Conservation (phyloP, 441 rosid genomes). For the Isatis lusitanica region DNA sequence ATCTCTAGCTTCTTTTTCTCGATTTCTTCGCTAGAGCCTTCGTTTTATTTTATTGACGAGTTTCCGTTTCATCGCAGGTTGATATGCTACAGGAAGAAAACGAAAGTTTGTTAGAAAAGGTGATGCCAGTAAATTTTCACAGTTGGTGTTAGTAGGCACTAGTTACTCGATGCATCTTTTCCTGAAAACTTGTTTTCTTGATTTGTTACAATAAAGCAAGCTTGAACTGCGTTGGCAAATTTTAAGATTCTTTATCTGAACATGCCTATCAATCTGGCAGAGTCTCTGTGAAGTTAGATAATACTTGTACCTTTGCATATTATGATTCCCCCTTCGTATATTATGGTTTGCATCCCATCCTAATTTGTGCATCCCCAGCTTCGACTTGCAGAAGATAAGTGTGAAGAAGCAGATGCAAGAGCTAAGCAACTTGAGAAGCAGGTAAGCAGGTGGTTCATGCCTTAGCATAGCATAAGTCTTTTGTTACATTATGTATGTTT, state of each 20-base stretch:
- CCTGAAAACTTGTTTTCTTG: background rate
- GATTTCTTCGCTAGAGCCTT: background rate
- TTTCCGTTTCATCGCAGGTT: conserved; percentile 48
- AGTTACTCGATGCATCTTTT: background rate
- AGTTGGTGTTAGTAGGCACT: conserved; percentile 16
- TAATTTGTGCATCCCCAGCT: conserved; percentile 59
- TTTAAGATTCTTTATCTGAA: background rate
- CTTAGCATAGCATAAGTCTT: background rate
- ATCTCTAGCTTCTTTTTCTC: background rate
- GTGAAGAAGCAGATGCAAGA: conserved; percentile 71
- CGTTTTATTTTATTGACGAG: conserved; percentile 10
- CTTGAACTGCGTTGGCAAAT: background rate
- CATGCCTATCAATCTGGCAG: background rate
- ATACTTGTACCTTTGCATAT: background rate
- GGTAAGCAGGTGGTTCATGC: conserved; percentile 34
- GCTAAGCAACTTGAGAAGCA: conserved; percentile 63
- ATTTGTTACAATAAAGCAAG: background rate
- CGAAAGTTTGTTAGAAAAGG: conserved; percentile 68
- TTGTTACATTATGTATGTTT: background rate
- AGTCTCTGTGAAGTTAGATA: background rate
- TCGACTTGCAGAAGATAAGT: conserved; percentile 71
- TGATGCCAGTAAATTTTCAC: conserved; percentile 41
- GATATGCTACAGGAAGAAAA: conserved; percentile 73
- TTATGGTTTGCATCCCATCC: conserved; percentile 29
- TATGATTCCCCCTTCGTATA: background rate